Evolutionary conservation across 2,329 filamentous ascomycete genomes (phyloP), one percentile per base, ranked within the genome.

Genomic region (Cercospora zeina): DNA sequence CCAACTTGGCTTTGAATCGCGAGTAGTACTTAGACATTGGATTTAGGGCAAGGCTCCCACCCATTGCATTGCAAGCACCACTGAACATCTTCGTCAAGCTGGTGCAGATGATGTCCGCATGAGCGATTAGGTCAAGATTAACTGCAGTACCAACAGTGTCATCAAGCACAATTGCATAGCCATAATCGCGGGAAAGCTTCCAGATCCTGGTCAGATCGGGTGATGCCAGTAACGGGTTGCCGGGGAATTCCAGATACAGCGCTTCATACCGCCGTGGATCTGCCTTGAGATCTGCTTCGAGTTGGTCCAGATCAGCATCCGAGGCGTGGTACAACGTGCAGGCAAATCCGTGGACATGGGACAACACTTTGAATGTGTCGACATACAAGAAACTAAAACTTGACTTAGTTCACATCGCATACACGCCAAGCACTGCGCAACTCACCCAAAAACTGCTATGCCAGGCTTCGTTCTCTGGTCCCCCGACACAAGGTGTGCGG

Each of bases 81-180:
- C 42, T 49, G 13, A 49, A 49, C 42, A 49, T 49, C 14, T 49
- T 49, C 21, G 42, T 49, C 13, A 49, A 49, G 21, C 42, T 49
- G 21, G 42, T 49, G 11, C 42, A 49, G 13, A 49, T 14, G 2
- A 49, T 49, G 21, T 49, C 42, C 6, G 42, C 9, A 7, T 49
- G 42, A n/a, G 42, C 42, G 21, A 49, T 49, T 10, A 49, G 42
- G 13, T 49, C 42, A 3, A 49, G 13, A 10, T 49, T 49, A 0
- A 49, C 42, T 9, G 42, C 21, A n/a, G 42, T 49, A 2, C 42
- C 42, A n/a, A 49, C 42, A 2, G 42, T 49, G 14, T 49, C 42
- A 49, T 49, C 42, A 5, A 49, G 21, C 19, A 49, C 42, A 11
- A 49, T 24, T 9, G 42, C 42, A 11, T 27, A 49, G 6, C 42